phyloP scores from a whole-genome alignment of 2,329 filamentous ascomycete genomes.

The Botrytis hyacinthi region DNA sequence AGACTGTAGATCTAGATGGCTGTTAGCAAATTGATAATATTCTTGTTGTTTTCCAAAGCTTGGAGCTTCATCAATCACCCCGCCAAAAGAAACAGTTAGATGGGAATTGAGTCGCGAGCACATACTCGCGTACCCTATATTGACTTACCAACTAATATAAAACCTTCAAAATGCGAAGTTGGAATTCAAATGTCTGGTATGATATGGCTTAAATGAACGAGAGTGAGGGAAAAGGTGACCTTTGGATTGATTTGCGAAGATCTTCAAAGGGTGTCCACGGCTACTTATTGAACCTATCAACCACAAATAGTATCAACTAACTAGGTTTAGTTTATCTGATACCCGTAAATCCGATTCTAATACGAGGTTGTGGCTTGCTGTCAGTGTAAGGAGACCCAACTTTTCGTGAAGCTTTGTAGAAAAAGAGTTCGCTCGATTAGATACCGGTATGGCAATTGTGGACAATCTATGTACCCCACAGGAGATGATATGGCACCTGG shows the following conservation, averaged over 20 bases:
- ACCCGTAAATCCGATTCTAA: not conserved
- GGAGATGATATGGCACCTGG: not conserved
- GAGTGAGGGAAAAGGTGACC: not conserved
- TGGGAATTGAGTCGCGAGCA: not conserved
- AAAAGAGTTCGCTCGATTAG: not conserved
- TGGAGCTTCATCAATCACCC: not conserved
- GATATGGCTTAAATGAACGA: not conserved
- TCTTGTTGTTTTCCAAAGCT: not conserved
- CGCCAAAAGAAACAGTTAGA: not conserved
- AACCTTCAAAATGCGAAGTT: not conserved
- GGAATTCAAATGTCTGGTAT: not conserved
- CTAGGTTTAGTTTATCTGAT: conserved; percentile 2
- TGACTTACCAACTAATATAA: not conserved
- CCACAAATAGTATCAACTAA: not conserved
- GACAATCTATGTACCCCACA: not conserved
- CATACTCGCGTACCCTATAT: not conserved
- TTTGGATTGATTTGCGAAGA: conserved; percentile 1
- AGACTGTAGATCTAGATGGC: conserved; percentile 5
- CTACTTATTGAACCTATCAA: conserved; percentile 2
- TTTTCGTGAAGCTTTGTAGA: not conserved
- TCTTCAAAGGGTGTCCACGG: not conserved
- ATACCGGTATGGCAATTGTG: not conserved
- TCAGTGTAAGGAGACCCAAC: conserved; percentile 2
- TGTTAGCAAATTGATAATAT: not conserved
- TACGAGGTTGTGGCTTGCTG: conserved; percentile 16